These are phyloP conservation scores for Pythium apleroticum DNA, from an alignment of 352 stramenopile species.

Conservation along the genomic window DNA sequence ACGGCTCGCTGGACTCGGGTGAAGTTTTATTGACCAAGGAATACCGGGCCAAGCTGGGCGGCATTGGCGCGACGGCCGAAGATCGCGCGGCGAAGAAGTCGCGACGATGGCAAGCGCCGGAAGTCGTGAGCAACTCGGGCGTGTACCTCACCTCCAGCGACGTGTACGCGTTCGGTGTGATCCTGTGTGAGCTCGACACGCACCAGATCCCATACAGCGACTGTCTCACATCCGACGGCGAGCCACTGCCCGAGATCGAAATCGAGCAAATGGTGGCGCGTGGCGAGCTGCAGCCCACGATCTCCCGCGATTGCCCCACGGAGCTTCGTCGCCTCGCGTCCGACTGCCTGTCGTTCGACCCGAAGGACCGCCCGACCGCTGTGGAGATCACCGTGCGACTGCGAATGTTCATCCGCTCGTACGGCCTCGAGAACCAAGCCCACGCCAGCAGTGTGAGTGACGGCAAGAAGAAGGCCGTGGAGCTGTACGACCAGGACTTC, in stretches of 20 bases:
- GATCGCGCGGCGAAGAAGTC: slow-evolving; percentile 18
- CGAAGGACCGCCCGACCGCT: slow-evolving; percentile 18
- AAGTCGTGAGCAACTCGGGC: slow-evolving; percentile 11
- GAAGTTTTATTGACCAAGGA: slow-evolving; percentile 32
- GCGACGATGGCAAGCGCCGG: slow-evolving; percentile 23
- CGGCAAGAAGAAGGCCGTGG: slow-evolving; percentile 13
- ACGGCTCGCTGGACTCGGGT: slow-evolving; percentile 30
- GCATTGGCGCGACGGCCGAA: slow-evolving; percentile 23
- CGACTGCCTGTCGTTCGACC: slow-evolving; percentile 24
- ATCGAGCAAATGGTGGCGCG: slow-evolving; percentile 16
- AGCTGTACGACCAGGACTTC: not conserved
- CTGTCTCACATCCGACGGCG: slow-evolving; percentile 13
- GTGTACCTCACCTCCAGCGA: slow-evolving; percentile 18
- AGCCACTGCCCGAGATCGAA: slow-evolving; percentile 10
- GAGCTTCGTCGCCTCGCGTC: slow-evolving; percentile 19
- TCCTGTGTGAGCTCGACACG: slow-evolving; percentile 27
- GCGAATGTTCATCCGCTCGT: slow-evolving; percentile 24
- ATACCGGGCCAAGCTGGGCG: slow-evolving; percentile 28
- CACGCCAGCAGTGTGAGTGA: slow-evolving; percentile 3
- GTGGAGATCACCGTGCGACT: slow-evolving; percentile 23
- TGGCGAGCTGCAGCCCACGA: slow-evolving; percentile 23
- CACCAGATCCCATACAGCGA: slow-evolving; percentile 26
- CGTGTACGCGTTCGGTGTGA: slow-evolving; percentile 29
- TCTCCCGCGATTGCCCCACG: slow-evolving; percentile 16
- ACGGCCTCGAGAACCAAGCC: slow-evolving; percentile 17